Evolutionary conservation across 1,284 basidiomycete genomes (phyloP).

Genomic region (Cystobasidium sp.): DNA sequence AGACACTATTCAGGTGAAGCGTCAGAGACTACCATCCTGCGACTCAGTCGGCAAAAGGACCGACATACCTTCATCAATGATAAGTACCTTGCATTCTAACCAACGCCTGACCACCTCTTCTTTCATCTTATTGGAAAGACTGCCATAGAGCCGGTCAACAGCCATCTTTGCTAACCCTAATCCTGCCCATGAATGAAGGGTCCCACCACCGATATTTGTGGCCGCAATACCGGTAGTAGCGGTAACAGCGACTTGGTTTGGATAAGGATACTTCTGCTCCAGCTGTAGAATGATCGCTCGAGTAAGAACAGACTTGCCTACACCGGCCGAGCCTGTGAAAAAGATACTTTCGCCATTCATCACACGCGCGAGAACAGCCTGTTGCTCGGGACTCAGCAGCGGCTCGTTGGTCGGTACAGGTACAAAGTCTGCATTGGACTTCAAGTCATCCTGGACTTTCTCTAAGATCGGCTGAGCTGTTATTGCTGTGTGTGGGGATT

Average conservation of each 20-base stretch:
- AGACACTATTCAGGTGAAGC: conserved; percentile 67
- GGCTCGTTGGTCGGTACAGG: background rate
- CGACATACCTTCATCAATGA: conserved; percentile 86
- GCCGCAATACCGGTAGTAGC: conserved; percentile 57
- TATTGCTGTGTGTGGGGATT: too few relatives aligned
- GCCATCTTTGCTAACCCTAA: conserved; percentile 22
- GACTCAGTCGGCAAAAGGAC: background rate
- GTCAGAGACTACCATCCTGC: background rate
- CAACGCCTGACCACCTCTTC: conserved; percentile 60
- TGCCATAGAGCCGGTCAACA: conserved; percentile 7
- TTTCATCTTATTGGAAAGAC: background rate
- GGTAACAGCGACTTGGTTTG: conserved; percentile 45
- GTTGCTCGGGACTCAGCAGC: conserved; percentile 45
- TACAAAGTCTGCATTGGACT: background rate
- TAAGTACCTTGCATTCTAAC: conserved; percentile 74
- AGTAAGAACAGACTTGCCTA: conserved; percentile 53
- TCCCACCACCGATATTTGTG: conserved; percentile 48
- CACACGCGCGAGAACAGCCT: conserved; percentile 46
- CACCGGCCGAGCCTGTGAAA: conserved; percentile 49
- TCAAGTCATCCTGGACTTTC: background rate
- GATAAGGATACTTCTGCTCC: conserved; percentile 32
- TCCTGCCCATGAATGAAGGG: conserved; percentile 33
- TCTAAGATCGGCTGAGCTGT: background rate
- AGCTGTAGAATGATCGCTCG: conserved; percentile 42
- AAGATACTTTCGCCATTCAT: conserved; percentile 49